phyloP scores from a whole-genome alignment of 257 asterid genomes.

The Solanum commersonii region DNA sequence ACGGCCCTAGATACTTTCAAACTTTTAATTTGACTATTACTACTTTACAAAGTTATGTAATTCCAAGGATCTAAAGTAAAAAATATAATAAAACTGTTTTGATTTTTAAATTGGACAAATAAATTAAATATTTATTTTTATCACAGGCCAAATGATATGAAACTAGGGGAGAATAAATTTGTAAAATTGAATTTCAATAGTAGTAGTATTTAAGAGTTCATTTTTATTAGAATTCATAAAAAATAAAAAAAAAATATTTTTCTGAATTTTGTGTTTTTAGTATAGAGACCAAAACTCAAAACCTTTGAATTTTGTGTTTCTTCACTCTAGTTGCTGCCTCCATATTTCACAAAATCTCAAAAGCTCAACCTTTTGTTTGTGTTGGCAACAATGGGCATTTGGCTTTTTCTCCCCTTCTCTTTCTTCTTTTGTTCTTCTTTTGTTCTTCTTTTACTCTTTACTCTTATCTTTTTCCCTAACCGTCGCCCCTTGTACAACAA shows the following conservation, averaged over 20 bases:
- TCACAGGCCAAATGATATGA: background rate
- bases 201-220: background rate
- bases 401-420: background rate
- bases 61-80: background rate
- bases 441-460: background rate
- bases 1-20: too few relatives aligned
- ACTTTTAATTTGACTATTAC: too few relatives aligned
- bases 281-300: background rate
- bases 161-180: background rate
- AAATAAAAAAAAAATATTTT: background rate
- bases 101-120: too few relatives aligned
- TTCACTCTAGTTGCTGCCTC: background rate
- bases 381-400: conserved; percentile 14
- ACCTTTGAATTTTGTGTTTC: background rate
- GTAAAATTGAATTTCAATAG: background rate
- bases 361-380: background rate
- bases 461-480: background rate
- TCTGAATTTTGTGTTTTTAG: background rate
- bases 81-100: too few relatives aligned
- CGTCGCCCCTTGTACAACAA: background rate
- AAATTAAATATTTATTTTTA: too few relatives aligned
- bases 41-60: background rate
- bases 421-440: background rate
- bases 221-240: background rate
- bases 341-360: background rate